These are phyloP conservation scores for Saccharomycopsis capsularis DNA, from an alignment of 805 yeast genomes.

Conservation along the genomic window DNA sequence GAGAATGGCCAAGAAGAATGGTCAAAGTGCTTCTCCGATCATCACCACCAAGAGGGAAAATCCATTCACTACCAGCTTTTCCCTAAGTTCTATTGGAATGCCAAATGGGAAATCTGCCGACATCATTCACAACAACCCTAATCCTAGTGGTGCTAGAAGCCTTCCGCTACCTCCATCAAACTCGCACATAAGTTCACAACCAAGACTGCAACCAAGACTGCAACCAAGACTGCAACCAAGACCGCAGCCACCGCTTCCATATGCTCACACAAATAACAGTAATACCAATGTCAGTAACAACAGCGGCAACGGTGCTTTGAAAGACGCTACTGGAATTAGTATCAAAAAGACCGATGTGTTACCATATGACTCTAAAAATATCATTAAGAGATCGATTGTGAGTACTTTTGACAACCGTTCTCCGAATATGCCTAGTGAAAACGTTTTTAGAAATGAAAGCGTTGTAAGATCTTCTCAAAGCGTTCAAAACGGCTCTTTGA, in stretches of 20 bases:
- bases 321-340: constrained; percentile 6
- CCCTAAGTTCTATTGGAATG: constrained; percentile 22
- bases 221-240: too few relatives aligned
- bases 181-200: background rate
- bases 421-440: background rate
- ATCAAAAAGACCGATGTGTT: background rate
- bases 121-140: background rate
- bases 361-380: background rate
- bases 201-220: background rate
- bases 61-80: constrained; percentile 22
- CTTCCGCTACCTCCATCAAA: background rate
- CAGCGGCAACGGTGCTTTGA: background rate
- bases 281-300: background rate
- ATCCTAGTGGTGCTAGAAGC: background rate
- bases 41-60: constrained; percentile 22
- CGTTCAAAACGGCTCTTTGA: background rate
- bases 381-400: background rate
- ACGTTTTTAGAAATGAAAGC: background rate
- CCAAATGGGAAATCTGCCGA: background rate
- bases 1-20: constrained; percentile 54
- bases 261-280: background rate
- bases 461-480: background rate
- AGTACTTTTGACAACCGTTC: background rate
- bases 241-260: too few relatives aligned
- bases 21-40: constrained; percentile 23